Percentiles rank a stretch among this genome's conserved stretches.
Conservation (phyloP, 73 alveolate species). For the Effrenium voratum region DNA sequence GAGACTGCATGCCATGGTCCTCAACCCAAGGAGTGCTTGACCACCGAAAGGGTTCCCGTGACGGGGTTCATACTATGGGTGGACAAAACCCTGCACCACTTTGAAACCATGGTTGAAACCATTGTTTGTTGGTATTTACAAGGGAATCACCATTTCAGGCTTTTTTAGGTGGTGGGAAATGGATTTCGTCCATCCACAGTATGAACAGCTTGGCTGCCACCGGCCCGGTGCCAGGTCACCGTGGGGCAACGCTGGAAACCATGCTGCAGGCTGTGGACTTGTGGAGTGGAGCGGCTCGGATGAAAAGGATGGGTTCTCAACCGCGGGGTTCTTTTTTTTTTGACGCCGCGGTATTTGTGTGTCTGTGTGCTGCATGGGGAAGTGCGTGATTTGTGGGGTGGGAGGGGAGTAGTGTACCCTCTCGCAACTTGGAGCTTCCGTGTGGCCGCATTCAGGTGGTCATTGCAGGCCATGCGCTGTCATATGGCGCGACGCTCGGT, state of each 20-base stretch:
- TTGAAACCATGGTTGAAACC: no score
- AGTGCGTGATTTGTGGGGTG: background rate
- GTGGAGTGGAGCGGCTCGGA: slow-evolving; percentile 63
- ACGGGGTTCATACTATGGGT: no score
- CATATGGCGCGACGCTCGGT: slow-evolving; percentile 11
- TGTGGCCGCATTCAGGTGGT: background rate
- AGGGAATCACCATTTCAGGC: no score
- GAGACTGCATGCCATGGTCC: no score
- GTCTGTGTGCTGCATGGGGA: background rate
- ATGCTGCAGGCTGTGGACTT: slow-evolving; percentile 20
- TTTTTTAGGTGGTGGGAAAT: no score
- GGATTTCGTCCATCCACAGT: background rate
- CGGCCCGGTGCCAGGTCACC: background rate
- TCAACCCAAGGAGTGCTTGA: no score
- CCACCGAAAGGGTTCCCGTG: no score
- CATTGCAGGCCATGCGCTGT: background rate
- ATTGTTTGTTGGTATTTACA: no score
- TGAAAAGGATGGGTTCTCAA: no score
- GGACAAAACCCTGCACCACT: no score
- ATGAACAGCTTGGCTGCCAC: background rate
- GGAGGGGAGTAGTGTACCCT: background rate
- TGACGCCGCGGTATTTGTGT: no score
- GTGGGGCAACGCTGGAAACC: slow-evolving; percentile 1
- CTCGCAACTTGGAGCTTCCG: background rate
- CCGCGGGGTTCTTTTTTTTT: no score